A percentile compares a stretch with the other conserved stretches of the same genome.
Evolutionary conservation across 257 asterid genomes (phyloP).

Genomic region (Nicotiana paniculata): DNA sequence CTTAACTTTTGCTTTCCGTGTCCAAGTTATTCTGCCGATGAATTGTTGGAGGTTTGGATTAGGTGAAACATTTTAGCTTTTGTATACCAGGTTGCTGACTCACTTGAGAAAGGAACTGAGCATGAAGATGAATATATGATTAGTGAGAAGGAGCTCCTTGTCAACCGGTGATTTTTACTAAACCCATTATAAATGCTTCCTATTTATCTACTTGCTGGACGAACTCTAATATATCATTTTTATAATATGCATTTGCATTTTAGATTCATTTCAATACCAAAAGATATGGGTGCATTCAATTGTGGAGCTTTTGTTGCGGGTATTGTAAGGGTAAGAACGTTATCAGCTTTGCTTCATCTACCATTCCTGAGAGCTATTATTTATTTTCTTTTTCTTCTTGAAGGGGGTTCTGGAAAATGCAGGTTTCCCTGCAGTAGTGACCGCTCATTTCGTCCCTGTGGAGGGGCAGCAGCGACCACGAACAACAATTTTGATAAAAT

Average conservation of each 20-base stretch:
- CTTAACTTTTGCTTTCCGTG: not conserved
- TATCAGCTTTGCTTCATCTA: not conserved
- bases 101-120: conserved; percentile 96
- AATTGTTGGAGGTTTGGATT: not conserved
- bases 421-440: conserved; percentile 89
- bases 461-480: conserved; percentile 91
- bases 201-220: not conserved
- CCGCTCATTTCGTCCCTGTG: conserved; percentile 94
- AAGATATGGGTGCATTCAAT: conserved; percentile 95
- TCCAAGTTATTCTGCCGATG: not conserved
- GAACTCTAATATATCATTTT: not conserved
- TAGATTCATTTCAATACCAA: conserved; percentile 89
- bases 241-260: conserved; percentile 14
- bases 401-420: conserved; percentile 94
- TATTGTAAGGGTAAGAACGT: conserved; percentile 60
- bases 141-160: conserved; percentile 92
- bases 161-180: conserved; percentile 55
- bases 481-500: conserved; percentile 91
- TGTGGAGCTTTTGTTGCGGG: conserved; percentile 99
- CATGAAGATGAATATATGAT: conserved; percentile 98
- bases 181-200: not conserved
- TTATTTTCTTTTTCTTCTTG: conserved; percentile 20
- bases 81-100: conserved; percentile 66
- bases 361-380: not conserved
- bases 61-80: not conserved